A percentile compares a stretch with the other conserved stretches of the same genome.
Evolutionary conservation across 441 rosid genomes (phyloP).

Genomic region (Populus tomentosa): DNA sequence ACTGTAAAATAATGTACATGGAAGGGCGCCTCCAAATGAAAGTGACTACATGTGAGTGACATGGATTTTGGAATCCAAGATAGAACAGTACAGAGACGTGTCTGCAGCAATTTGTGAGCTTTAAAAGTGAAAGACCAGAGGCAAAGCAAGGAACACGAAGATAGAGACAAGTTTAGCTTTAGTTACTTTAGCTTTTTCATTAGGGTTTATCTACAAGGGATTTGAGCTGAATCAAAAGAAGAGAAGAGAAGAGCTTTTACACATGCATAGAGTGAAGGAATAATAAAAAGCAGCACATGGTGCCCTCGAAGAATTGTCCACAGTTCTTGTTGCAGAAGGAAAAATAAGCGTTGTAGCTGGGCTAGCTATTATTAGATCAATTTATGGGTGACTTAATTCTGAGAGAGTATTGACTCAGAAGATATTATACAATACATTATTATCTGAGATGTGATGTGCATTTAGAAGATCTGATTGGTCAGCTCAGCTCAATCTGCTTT

Average conservation of each 20-base stretch:
- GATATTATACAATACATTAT: too few relatives aligned
- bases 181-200: constrained; percentile 14
- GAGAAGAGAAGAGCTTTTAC: constrained; percentile 27
- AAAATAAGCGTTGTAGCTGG: neutral
- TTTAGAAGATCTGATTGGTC: neutral
- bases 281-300: constrained; percentile 31
- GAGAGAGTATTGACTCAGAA: neutral
- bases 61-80: constrained; percentile 20
- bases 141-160: constrained; percentile 50
- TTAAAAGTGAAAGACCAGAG: constrained; percentile 36
- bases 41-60: constrained; percentile 42
- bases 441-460: neutral
- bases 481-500: neutral
- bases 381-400: neutral
- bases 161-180: constrained; percentile 28
- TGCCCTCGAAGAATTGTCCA: constrained; percentile 13
- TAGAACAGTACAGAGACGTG: constrained; percentile 22
- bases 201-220: constrained; percentile 26
- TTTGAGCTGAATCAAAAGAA: constrained; percentile 32
- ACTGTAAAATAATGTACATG: too few relatives aligned
- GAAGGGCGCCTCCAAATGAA: constrained; percentile 29
- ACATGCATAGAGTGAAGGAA: constrained; percentile 24
- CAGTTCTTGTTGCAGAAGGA: neutral
- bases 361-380: neutral
- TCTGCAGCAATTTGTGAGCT: constrained; percentile 15